A percentile compares a stretch with the other conserved stretches of the same genome.
These are phyloP conservation scores for Ulvella scutata DNA, from an alignment of 139 green algal species.

Conservation along the genomic window DNA sequence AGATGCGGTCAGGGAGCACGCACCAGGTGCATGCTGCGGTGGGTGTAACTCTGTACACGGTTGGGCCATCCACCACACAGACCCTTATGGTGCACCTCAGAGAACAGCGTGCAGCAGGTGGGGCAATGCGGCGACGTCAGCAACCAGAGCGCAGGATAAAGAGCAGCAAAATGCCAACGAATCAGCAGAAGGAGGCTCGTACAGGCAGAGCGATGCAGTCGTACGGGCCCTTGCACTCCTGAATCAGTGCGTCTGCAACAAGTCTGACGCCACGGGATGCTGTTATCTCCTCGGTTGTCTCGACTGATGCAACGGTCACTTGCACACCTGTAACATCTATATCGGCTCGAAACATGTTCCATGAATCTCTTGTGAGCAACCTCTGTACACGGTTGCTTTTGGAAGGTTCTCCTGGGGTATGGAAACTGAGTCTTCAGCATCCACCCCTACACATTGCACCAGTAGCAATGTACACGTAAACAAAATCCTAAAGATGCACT, in stretches of 20 bases:
- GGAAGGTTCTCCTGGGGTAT: neutral
- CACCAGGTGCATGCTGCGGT: neutral
- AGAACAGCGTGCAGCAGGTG: neutral
- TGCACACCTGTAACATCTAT: slow-evolving; percentile 3
- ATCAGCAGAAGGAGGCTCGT: too few relatives aligned
- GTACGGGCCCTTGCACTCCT: slow-evolving; percentile 26
- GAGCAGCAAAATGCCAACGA: too few relatives aligned
- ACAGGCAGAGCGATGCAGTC: slow-evolving; percentile 80
- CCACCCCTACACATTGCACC: neutral
- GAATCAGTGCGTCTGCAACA: slow-evolving; percentile 56
- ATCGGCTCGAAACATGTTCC: neutral
- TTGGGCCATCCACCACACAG: too few relatives aligned
- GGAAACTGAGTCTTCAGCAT: neutral
- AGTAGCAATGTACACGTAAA: neutral
- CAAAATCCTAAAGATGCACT: too few relatives aligned
- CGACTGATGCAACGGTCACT: slow-evolving; percentile 73
- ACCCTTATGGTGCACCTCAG: too few relatives aligned
- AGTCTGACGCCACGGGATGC: slow-evolving; percentile 60
- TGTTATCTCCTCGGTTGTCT: slow-evolving; percentile 21
- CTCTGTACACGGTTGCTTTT: neutral
- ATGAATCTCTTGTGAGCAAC: neutral
- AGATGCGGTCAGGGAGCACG: neutral
- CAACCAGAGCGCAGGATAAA: too few relatives aligned
- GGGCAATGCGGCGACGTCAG: too few relatives aligned
- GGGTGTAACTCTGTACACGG: neutral